Percentiles rank a stretch among this genome's conserved stretches.
Conservation (phyloP, 2,329 filamentous ascomycete genomes). For the Colletotrichum tofieldiae region DNA sequence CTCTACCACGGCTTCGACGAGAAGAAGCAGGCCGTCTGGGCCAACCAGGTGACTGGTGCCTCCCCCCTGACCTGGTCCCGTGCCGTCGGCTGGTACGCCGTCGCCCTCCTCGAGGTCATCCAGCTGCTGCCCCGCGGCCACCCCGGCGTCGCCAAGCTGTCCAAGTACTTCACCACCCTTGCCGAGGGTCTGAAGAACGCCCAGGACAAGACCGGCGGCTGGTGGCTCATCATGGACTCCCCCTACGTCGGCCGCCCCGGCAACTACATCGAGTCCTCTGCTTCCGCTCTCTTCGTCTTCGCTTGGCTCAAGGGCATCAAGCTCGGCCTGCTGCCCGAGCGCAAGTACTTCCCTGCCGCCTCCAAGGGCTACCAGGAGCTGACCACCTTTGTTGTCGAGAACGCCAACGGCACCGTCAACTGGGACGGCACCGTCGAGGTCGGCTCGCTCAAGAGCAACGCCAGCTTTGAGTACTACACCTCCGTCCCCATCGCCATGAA, state of each 20-base stretch:
- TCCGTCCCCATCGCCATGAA: conserved; percentile 34
- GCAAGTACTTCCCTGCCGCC: conserved; percentile 56
- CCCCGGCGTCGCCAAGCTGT: conserved; percentile 54
- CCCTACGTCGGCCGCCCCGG: conserved; percentile 62
- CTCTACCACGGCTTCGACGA: conserved; percentile 71
- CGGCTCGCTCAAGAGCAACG: conserved; percentile 65
- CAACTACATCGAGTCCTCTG: conserved; percentile 75
- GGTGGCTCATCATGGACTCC: conserved; percentile 72
- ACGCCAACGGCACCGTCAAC: conserved; percentile 64
- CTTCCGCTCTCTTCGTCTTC: conserved; percentile 71
- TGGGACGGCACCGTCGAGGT: conserved; percentile 69
- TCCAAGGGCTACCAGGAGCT: conserved; percentile 55
- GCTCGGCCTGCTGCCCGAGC: conserved; percentile 53
- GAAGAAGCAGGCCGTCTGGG: conserved; percentile 65
- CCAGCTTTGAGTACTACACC: conserved; percentile 59
- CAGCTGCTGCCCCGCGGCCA: conserved; percentile 60
- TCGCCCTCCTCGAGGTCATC: conserved; percentile 66
- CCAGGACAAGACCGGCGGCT: conserved; percentile 64
- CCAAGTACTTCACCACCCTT: conserved; percentile 58
- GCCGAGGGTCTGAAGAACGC: conserved; percentile 59
- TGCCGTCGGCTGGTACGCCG: conserved; percentile 68
- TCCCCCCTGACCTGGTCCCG: conserved; percentile 69
- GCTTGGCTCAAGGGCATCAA: conserved; percentile 56
- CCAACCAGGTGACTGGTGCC: conserved; percentile 63
- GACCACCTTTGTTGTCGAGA: conserved; percentile 62